phyloP scores from a whole-genome alignment of 306 rosid species.

The Cucurbita maxima region DNA sequence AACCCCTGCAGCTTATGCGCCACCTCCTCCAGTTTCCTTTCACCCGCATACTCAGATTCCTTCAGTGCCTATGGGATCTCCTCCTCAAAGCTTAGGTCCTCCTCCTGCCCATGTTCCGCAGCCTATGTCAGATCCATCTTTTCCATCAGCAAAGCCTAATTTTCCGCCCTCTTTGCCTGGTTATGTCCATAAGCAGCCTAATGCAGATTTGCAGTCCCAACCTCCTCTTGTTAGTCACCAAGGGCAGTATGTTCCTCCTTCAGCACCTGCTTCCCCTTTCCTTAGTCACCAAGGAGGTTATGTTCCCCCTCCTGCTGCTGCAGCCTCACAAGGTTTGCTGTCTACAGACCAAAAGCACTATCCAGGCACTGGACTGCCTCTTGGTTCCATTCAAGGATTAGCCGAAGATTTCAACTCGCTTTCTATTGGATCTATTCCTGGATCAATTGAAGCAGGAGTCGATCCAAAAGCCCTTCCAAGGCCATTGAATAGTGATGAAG shows the following conservation, averaged over 20 bases:
- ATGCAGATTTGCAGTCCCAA: slow-evolving; percentile 39
- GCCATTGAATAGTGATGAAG: slow-evolving; percentile 83
- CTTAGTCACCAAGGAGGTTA: slow-evolving; percentile 53
- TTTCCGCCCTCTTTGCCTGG: slow-evolving; percentile 64
- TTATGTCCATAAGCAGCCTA: slow-evolving; percentile 37
- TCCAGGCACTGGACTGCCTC: slow-evolving; percentile 44
- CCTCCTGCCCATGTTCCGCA: slow-evolving; percentile 32
- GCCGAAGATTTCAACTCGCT: slow-evolving; percentile 80
- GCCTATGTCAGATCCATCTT: slow-evolving; percentile 26
- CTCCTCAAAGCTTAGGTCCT: slow-evolving; percentile 31
- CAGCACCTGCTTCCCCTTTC: slow-evolving; percentile 37
- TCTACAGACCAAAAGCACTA: slow-evolving; percentile 39
- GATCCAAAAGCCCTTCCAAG: slow-evolving; percentile 70
- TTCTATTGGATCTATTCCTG: slow-evolving; percentile 69
- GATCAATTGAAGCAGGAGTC: slow-evolving; percentile 63
- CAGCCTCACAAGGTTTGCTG: slow-evolving; percentile 46
- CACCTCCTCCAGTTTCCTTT: slow-evolving; percentile 28
- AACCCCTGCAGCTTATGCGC: slow-evolving; percentile 28
- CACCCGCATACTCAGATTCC: slow-evolving; percentile 37
- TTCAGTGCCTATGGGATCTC: slow-evolving; percentile 57
- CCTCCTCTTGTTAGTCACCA: slow-evolving; percentile 40
- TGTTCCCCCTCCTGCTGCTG: slow-evolving; percentile 36
- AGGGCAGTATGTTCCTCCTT: slow-evolving; percentile 33
- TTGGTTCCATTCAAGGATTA: slow-evolving; percentile 59
- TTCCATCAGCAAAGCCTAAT: slow-evolving; percentile 29